These are phyloP conservation scores for Saccharomyces hybrid DNA, from an alignment of 1,139 yeast genomes.

Conservation along the genomic window DNA sequence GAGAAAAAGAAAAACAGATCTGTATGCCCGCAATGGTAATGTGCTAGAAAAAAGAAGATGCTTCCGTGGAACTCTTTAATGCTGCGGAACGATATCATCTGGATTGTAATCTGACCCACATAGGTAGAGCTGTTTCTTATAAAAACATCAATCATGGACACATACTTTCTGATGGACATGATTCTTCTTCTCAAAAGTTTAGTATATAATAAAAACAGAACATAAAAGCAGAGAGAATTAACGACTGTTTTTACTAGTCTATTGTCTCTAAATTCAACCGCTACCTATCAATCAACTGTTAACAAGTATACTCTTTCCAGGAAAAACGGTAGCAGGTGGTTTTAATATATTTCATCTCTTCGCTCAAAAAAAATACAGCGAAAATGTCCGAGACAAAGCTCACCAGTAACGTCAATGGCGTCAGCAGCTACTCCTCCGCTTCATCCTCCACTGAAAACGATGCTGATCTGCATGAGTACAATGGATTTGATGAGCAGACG, in stretches of 20 bases:
- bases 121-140: not conserved
- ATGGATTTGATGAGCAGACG: conserved; percentile 15
- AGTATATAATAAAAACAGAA: too few relatives aligned
- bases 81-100: not conserved
- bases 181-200: too few relatives aligned
- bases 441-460: conserved; percentile 3
- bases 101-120: not conserved
- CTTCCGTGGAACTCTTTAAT: not conserved
- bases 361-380: too few relatives aligned
- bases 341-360: too few relatives aligned
- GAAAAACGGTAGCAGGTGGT: too few relatives aligned
- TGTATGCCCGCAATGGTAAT: not conserved
- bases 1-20: not conserved
- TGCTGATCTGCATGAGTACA: conserved; percentile 9
- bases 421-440: not conserved
- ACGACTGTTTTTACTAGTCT: too few relatives aligned
- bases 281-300: too few relatives aligned
- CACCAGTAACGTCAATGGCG: not conserved
- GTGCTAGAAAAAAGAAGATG: not conserved
- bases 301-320: too few relatives aligned
- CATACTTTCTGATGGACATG: not conserved
- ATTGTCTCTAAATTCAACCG: too few relatives aligned
- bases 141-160: too few relatives aligned
- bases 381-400: not conserved
- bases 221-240: too few relatives aligned